Evolutionary conservation across 1,284 basidiomycete genomes (phyloP), one percentile per base, ranked within the genome.

Genomic region (Fomitopsis pinicola): DNA sequence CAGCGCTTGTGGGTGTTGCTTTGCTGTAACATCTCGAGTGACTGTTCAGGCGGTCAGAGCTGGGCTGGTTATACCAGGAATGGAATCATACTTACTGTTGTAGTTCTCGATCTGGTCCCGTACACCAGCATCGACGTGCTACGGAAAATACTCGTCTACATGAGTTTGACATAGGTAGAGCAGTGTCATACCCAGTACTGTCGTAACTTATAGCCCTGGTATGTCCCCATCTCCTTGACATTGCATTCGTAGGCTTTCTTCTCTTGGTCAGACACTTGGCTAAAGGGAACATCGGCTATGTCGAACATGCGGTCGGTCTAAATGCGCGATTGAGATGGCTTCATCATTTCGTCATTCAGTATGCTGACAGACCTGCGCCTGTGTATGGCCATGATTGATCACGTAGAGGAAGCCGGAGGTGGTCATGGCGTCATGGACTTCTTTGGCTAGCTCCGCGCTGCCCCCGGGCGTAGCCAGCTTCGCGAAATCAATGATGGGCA

Each of bases 361-460:
- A 40, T 10, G 61, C 64, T 40, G 14, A 36, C 50, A 57, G 61
- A 77, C 85, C 73, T 83, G 75, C 17, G 74, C 72, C 42, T 73
- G 70, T 0, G 73, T 75, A 50, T 81, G 80, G 4, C 85, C 85
- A 64, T 88, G 86, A 62, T 86, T 85, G 57, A 85, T 67, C 28
- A 83, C 78, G 64, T 85, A 88, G 74, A 87, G 85, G 69, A 87
- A 91, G 6, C 84, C 87, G 53, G 84, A 78, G 12, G 78, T 79
- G 2, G 78, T 73, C 76, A 91, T 80, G 0, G 88, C 88, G 59
- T 85, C 76, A 45, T 80, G 79, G 12, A 86, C 76, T 68, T 82
- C 77, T 17, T 72, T 66, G 0, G 82, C 81, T 2, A 89, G 77
- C 57, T 76, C 72, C 1, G 69, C 69, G 36, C 81, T 79, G 2